Base-by-base conservation (phyloP, 1,284 basidiomycete genomes). In the Heliocybe sulcata region DNA sequence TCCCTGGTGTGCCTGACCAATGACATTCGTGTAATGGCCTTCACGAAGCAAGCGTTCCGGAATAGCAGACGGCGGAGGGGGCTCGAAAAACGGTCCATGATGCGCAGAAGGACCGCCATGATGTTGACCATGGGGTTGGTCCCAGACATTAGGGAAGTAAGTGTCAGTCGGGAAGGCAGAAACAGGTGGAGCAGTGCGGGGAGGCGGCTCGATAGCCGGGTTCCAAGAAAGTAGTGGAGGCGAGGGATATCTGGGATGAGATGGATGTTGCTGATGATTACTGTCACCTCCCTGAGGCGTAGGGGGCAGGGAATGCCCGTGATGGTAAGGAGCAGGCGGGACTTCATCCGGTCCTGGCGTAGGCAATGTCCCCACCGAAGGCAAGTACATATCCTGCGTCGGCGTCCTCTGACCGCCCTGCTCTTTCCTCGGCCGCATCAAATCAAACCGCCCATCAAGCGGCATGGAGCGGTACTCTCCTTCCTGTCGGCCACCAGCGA, bases 401-500 rank as follows among this genome's bases (percentile, higher is more conserved):
- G 64, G 54, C 10, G 58, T 54, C 11, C 54, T 54, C n/a, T 54
- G 25, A 27, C 29, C 35, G 16, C 53, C 54, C 33, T 68, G 69
- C 64, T 73, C 67, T 54, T 69, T 75, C 60, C 70, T 74, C 1
- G 82, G 89, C 31, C 83, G 79, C 76, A 96, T 88, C 59, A 97
- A 72, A 66, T 94, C 91, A 54, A 92, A 76, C 48, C 93, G 81
- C 1, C 94, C 94, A 52, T 92, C 89, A 23, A 96, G 74, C 3
- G 94, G 94, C 67, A 95, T 65, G 53, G 81, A 87, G 38, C 74
- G 76, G 64, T 94, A 95, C 58, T 83, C 77, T n/a, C 88, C 90
- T 60, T 85, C 80, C 14, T 76, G 77, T 2, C 63, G 55, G 10
- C 22, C 53, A 19, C 53, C 55, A 27, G 54, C 55, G 19, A 56